Percentiles rank a stretch among this genome's conserved stretches.
Evolutionary conservation across 2,329 filamentous ascomycete genomes (phyloP).

Genomic region (Monilinia fructicola): DNA sequence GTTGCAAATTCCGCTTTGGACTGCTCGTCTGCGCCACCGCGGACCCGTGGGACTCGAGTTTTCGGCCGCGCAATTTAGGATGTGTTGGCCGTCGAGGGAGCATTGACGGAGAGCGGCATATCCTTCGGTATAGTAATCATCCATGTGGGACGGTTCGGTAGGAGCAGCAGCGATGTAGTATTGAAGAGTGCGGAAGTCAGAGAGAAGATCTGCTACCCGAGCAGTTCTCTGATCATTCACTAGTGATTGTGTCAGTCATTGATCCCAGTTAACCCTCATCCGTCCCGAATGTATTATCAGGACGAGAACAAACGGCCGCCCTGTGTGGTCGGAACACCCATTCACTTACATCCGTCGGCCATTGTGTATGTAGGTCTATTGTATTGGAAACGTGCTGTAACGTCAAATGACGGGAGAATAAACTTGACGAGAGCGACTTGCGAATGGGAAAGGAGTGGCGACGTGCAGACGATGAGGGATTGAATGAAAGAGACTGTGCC

Average conservation of each 20-base stretch:
- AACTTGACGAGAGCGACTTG: conserved; percentile 14
- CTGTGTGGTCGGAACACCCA: conserved; percentile 23
- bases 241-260: conserved; percentile 37
- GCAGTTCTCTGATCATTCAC: conserved; percentile 60
- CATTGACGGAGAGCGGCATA: conserved; percentile 64
- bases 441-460: conserved; percentile 3
- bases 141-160: conserved; percentile 53
- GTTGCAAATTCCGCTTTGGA: conserved; percentile 62
- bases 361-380: conserved; percentile 29
- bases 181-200: conserved; percentile 62
- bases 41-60: conserved; percentile 54
- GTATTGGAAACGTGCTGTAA: conserved; percentile 21
- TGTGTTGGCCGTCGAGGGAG: conserved; percentile 61
- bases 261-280: background rate
- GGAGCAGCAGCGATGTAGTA: conserved; percentile 60
- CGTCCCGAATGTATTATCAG: conserved; percentile 12
- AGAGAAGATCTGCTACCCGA: conserved; percentile 61
- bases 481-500: conserved; percentile 26
- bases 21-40: conserved; percentile 59
- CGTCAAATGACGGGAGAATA: conserved; percentile 18
- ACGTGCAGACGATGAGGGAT: conserved; percentile 22
- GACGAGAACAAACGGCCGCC: conserved; percentile 18
- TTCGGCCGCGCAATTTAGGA: conserved; percentile 64
- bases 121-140: conserved; percentile 63
- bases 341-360: conserved; percentile 40